Percentiles rank a stretch among this genome's conserved stretches.
Evolutionary conservation across 129 eudicot species (phyloP).

Genomic region (Flaveria trinervia): DNA sequence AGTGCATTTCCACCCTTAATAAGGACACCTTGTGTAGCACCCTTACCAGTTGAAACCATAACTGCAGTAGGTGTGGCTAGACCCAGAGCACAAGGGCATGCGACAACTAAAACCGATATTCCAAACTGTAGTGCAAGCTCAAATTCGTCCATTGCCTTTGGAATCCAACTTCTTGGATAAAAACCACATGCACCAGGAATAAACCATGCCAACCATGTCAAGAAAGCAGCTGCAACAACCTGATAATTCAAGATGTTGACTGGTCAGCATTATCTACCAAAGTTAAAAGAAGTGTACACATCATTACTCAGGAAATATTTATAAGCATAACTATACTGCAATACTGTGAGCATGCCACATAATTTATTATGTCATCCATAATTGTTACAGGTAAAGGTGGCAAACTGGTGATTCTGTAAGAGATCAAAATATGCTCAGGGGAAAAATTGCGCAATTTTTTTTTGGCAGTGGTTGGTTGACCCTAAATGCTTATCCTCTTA

Average conservation of each 20-base stretch:
- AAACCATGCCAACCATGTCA: conserved; percentile 59
- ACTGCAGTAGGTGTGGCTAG: conserved; percentile 69
- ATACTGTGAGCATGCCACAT: background rate
- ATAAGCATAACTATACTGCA: background rate
- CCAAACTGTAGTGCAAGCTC: conserved; percentile 61
- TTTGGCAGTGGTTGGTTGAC: background rate
- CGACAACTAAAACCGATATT: conserved; percentile 63
- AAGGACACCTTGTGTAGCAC: conserved; percentile 64
- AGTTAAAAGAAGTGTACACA: background rate
- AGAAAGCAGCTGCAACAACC: conserved; percentile 48
- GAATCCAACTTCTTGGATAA: conserved; percentile 58
- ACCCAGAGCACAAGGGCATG: conserved; percentile 69
- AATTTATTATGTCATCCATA: background rate
- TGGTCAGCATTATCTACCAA: background rate
- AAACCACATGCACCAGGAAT: conserved; percentile 44
- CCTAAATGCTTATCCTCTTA: background rate
- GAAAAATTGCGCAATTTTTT: background rate
- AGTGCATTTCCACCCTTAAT: conserved; percentile 65
- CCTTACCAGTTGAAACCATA: conserved; percentile 64
- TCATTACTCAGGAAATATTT: background rate
- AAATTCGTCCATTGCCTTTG: conserved; percentile 51
- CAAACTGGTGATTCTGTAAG: background rate
- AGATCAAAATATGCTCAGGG: background rate
- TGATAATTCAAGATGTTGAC: conserved; percentile 19
- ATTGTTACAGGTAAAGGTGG: background rate